Evolutionary conservation across 768 basidiomycete genomes (phyloP), one percentile per base, ranked within the genome.

Genomic region (Pisolithus marmoratus): DNA sequence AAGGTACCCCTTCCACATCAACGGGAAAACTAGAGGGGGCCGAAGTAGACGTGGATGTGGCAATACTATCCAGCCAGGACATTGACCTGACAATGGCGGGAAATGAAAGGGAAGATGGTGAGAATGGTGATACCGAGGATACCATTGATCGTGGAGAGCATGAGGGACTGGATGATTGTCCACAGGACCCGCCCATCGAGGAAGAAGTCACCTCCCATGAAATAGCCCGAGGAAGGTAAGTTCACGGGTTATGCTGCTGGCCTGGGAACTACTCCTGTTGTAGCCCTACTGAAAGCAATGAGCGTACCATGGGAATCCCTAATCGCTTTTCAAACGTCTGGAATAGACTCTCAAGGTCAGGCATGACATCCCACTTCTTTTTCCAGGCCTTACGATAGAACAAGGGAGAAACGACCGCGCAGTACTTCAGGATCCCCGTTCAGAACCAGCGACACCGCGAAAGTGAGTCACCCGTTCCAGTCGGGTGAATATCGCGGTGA

Each of bases 21-120:
- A 50, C 19, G 23, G 27, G 46, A 46, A 11, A 43, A 37, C 20
- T 42, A 9, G 40, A 54, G 45, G 53, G 49, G 12, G n/a, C 54
- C 26, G 63, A 65, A 20, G 63, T 66, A 15, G 66, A 64, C 51
- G 66, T 60, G 52, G 61, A 70, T 54, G 64, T 69, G 49, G 54
- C 29, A 24, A 52, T 66, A 38, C 49, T 73, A 20, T 64, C 63
- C 11, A 69, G 65, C 49, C 68, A 72, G 47, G 66, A 70, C 23
- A 69, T 73, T 36, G 62, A 63, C 40, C 61, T 69, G 38, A 53
- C 60, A 8, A 55, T 56, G 24, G 58, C 58, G 4, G 34, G 12
- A 5, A 58, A 54, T 31, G 62, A 61, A 44, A 48, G 53, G 7
- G 63, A 65, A n/a, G 48, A 58, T 12, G 53, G 31, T 6, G 46